Percentiles rank a stretch among this genome's conserved stretches.
Conservation (phyloP, 768 basidiomycete species). For the Lactifluus volemus region DNA sequence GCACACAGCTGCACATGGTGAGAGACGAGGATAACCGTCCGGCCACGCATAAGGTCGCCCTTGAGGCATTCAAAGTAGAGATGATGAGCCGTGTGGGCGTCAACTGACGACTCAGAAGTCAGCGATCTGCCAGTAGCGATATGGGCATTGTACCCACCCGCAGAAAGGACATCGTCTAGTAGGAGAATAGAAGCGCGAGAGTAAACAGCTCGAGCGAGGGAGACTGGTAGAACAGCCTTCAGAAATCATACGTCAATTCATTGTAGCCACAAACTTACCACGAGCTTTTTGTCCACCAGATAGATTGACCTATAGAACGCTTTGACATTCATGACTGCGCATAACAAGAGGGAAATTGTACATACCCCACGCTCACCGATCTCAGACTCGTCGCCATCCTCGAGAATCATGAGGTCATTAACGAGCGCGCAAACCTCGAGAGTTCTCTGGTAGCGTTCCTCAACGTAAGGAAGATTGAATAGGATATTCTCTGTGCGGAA, state of each 20-base stretch:
- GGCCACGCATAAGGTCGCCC: constrained; percentile 66
- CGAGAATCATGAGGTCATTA: constrained; percentile 70
- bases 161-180: constrained; percentile 71
- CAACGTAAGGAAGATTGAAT: constrained; percentile 68
- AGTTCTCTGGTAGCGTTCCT: constrained; percentile 66
- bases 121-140: neutral
- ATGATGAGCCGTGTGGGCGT: constrained; percentile 78
- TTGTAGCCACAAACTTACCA: constrained; percentile 28
- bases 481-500: constrained; percentile 54
- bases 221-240: constrained; percentile 34
- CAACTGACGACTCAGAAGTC: constrained; percentile 39
- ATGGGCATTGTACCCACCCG: constrained; percentile 25
- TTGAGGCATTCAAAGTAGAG: constrained; percentile 71
- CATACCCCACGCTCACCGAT: constrained; percentile 78
- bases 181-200: constrained; percentile 75
- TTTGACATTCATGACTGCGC: neutral
- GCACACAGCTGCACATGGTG: constrained; percentile 89
- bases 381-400: constrained; percentile 83
- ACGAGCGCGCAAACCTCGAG: constrained; percentile 69
- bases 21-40: constrained; percentile 85
- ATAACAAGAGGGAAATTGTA: neutral
- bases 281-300: constrained; percentile 48
- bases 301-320: constrained; percentile 32
- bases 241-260: neutral
- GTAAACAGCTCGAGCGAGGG: constrained; percentile 80